These are phyloP conservation scores for Sarocladium brachiariae DNA, from an alignment of 2,329 filamentous ascomycete species.

Conservation along the genomic window DNA sequence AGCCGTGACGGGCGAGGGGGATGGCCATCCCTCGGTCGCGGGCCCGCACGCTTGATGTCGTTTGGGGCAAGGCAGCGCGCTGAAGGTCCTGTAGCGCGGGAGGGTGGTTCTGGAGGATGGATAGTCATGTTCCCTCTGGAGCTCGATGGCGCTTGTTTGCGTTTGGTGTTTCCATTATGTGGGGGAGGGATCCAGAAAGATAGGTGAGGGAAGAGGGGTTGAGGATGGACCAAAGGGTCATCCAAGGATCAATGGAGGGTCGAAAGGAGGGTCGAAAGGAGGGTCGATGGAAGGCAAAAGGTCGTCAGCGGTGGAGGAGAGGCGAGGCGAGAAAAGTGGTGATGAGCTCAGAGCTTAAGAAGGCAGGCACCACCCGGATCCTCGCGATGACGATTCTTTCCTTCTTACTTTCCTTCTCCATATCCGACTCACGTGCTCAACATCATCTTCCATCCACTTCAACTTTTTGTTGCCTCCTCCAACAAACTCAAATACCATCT, in stretches of 20 bases:
- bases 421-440: conserved; percentile 11
- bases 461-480: too few species aligned
- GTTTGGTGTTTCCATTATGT: background rate
- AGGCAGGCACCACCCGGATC: conserved; percentile 1
- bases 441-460: conserved; percentile 10
- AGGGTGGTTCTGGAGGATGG: too few species aligned
- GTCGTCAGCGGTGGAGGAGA: background rate
- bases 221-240: background rate
- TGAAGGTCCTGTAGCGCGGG: too few species aligned
- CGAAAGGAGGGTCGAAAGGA: background rate
- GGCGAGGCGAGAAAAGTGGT: conserved; percentile 8
- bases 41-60: background rate
- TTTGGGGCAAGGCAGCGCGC: too few species aligned
- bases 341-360: conserved; percentile 14
- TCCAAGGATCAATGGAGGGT: background rate
- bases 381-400: conserved; percentile 16
- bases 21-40: too few species aligned
- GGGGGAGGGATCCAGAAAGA: background rate
- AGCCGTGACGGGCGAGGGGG: background rate
- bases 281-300: background rate
- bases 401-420: conserved; percentile 16
- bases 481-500: too few species aligned
- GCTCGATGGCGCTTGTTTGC: background rate
- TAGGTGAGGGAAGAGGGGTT: background rate
- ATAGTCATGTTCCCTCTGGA: too few species aligned